Conservation (phyloP, 2,329 filamentous ascomycete species). For the Fusarium solani-melongenae region DNA sequence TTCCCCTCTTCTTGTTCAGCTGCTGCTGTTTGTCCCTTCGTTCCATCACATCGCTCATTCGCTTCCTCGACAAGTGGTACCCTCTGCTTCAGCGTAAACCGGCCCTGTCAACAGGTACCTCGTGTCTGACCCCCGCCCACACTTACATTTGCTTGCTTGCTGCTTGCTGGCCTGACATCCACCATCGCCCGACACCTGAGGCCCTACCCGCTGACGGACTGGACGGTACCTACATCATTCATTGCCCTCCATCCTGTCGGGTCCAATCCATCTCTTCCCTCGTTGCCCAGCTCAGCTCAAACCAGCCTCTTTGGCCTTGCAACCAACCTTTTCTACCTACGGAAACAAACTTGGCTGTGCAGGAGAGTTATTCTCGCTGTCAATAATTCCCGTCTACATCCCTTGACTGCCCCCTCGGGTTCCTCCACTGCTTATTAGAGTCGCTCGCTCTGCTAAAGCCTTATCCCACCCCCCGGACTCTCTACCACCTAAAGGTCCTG, state of each 20-base stretch:
- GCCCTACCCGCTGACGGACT: neutral
- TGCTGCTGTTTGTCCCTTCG: slow-evolving; percentile 6
- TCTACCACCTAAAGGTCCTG: neutral
- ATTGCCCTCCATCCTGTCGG: neutral
- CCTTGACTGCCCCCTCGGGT: neutral
- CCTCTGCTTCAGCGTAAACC: slow-evolving; percentile 18
- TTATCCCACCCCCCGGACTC: slow-evolving; percentile 7
- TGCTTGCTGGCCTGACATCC: slow-evolving; percentile 10
- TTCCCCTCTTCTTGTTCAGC: neutral
- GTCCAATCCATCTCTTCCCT: neutral
- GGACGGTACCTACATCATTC: neutral
- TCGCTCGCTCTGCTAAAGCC: neutral
- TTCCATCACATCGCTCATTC: slow-evolving; percentile 8
- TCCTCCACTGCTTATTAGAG: neutral
- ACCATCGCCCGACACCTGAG: slow-evolving; percentile 1
- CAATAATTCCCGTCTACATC: neutral
- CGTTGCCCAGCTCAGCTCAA: neutral
- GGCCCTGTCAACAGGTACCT: slow-evolving; percentile 3
- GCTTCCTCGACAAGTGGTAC: slow-evolving; percentile 17
- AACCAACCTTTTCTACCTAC: neutral
- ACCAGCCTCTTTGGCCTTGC: slow-evolving; percentile 4
- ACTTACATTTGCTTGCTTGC: slow-evolving; percentile 2
- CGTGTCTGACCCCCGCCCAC: neutral
- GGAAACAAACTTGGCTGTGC: neutral
- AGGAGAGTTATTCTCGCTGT: neutral